Evolutionary conservation across 306 rosid species (phyloP), one percentile per base, ranked within the genome.

Genomic region (Inga oerstediana): DNA sequence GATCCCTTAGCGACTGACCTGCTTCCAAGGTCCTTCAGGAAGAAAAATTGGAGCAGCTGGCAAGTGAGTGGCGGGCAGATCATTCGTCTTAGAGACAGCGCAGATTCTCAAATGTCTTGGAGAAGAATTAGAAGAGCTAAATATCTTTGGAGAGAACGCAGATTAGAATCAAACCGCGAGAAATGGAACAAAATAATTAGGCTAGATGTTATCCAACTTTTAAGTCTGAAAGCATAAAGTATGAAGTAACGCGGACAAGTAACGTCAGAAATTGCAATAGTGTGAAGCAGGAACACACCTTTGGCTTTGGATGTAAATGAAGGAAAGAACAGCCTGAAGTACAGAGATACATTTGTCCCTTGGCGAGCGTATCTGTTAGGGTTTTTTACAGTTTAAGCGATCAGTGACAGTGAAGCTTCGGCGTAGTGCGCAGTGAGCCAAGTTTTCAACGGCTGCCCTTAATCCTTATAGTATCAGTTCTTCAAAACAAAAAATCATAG

Each of bases 11-110:
- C 62, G 54, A 81, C 35, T 43, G 32, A 95, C 98, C 97, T 92
- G 93, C 48, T 90, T 91, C 99, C 99, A 93, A 20, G 99, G 99
- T 2, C 99, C 98, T 84, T 93, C 86, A 0, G 99, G 97, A 7
- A 96, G 93, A 48, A 85, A 84, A 85, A 96, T 93, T 39, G 98
- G 98, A 87, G 99, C 98, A 45, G 92, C 88, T 0, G 94, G 97
- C 45, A 95, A 79, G 84, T 20, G 84, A 89, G 27, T 54, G 66
- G 91, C 74, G 20, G 86, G 87, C 1, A 80, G 88, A 86, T 7
- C 78, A 34, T 69, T 66, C 1, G 78, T 5, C 59, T 83, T 46
- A 3, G 66, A 75, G 35, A 32, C 45, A 34, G 78, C 78, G 24
- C 78, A 10, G 46, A 74, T 51, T 35, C 32, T 51, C 66, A 74